Evolutionary conservation across 2,329 filamentous ascomycete genomes (phyloP).

Genomic region (Talaromyces atroroseus): DNA sequence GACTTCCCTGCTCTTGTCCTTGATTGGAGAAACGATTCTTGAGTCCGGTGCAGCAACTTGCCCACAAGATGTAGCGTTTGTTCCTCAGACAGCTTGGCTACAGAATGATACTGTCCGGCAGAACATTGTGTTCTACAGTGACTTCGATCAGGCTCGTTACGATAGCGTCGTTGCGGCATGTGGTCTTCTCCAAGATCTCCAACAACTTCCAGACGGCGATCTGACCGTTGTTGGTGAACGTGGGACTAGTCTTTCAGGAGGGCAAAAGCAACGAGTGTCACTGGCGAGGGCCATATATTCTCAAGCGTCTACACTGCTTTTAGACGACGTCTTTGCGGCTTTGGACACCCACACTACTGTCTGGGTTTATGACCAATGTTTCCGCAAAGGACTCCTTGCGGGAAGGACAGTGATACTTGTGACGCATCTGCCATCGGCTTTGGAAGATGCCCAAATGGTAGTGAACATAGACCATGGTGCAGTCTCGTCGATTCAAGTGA

Average conservation of each 20-base stretch:
- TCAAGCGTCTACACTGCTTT: conserved; percentile 70
- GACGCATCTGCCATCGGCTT: conserved; percentile 39
- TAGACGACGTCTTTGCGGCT: conserved; percentile 83
- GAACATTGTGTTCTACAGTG: conserved; percentile 58
- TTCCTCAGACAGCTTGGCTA: conserved; percentile 59
- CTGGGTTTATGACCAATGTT: conserved; percentile 53
- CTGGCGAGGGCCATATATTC: conserved; percentile 72
- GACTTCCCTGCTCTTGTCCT: conserved; percentile 45
- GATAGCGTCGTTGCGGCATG: conserved; percentile 57
- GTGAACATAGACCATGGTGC: conserved; percentile 19
- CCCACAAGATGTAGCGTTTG: conserved; percentile 53
- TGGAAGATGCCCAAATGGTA: conserved; percentile 20
- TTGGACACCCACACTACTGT: conserved; percentile 66
- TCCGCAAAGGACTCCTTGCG: conserved; percentile 51
- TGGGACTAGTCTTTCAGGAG: conserved; percentile 72
- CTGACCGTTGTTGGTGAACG: conserved; percentile 63
- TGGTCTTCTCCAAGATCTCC: conserved; percentile 52
- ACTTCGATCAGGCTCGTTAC: conserved; percentile 53
- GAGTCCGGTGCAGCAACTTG: conserved; percentile 23
- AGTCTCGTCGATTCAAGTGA: conserved; percentile 15
- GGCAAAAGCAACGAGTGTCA: conserved; percentile 75
- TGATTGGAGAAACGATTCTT: conserved; percentile 23
- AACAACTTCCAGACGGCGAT: conserved; percentile 53
- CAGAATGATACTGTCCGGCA: conserved; percentile 62
- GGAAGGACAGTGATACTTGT: conserved; percentile 54